These are phyloP conservation scores for Cnidoscolus chayamansa DNA, from an alignment of 441 rosid species.

Conservation along the genomic window DNA sequence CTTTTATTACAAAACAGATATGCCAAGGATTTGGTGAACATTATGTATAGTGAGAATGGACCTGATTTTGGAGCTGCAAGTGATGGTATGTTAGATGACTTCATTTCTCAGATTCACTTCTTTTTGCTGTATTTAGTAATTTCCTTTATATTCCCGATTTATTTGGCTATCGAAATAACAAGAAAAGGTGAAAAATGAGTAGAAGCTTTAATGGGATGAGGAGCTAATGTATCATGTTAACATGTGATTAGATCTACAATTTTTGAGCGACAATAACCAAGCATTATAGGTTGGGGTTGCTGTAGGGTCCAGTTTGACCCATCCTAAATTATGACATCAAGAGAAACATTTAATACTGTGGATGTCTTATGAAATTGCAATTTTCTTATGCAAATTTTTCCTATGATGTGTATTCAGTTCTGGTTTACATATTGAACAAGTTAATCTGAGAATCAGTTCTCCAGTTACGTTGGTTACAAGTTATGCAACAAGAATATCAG, in stretches of 20 bases:
- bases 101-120: background rate
- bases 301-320: too few species aligned
- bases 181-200: background rate
- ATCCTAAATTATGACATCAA: too few species aligned
- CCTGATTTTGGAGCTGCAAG: slow-evolving; percentile 98
- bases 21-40: slow-evolving; percentile 84
- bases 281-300: too few species aligned
- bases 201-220: background rate
- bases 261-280: too few species aligned
- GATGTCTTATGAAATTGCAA: too few species aligned
- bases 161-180: background rate
- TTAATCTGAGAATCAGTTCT: background rate
- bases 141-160: background rate
- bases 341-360: too few species aligned
- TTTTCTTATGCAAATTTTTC: too few species aligned
- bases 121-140: slow-evolving; percentile 8
- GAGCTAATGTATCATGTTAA: too few species aligned
- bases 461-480: background rate
- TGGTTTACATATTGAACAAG: background rate
- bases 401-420: background rate
- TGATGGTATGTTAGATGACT: slow-evolving; percentile 58
- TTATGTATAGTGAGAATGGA: slow-evolving; percentile 71
- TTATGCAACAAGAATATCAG: background rate
- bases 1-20: slow-evolving; percentile 50
- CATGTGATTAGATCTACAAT: too few species aligned